A percentile compares a stretch with the other conserved stretches of the same genome.
phyloP scores from a whole-genome alignment of 257 asterid species.

The Linderniella brevidens region DNA sequence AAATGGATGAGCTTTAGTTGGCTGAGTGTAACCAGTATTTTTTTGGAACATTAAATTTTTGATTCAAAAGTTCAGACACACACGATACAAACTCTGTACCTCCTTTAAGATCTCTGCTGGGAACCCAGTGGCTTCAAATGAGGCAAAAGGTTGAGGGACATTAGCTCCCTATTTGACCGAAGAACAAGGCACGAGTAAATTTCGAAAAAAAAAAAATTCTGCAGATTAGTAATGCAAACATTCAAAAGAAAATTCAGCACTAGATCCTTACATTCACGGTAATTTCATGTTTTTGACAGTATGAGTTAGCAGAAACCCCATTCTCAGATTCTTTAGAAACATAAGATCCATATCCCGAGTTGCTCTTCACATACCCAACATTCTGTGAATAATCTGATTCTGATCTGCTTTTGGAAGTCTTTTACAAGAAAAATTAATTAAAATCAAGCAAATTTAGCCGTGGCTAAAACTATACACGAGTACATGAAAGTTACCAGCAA shows the following conservation, averaged over 20 bases:
- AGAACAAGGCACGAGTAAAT: conserved; percentile 6
- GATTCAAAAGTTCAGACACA: too few relatives aligned
- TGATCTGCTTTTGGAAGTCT: conserved; percentile 31
- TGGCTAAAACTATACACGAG: too few relatives aligned
- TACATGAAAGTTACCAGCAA: too few relatives aligned
- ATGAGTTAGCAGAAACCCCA: conserved; percentile 45
- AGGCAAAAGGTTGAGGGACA: conserved; percentile 64
- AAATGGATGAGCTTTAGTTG: conserved; percentile 40
- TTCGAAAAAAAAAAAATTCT: conserved; percentile 7
- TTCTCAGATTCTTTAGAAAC: conserved; percentile 31
- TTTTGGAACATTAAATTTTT: conserved; percentile 13
- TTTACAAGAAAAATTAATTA: conserved; percentile 7
- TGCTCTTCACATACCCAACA: conserved; percentile 19
- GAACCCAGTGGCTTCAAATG: conserved; percentile 69
- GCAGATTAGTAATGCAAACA: not conserved
- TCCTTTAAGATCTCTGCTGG: conserved; percentile 81
- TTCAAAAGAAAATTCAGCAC: not conserved
- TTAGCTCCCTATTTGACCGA: conserved; percentile 49
- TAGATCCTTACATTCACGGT: conserved; percentile 49
- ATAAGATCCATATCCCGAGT: conserved; percentile 19
- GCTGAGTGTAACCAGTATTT: conserved; percentile 26
- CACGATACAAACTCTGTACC: conserved; percentile 26
- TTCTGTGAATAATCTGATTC: conserved; percentile 26
- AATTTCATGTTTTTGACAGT: conserved; percentile 69
- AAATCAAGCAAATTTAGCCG: not conserved